phyloP scores from a whole-genome alignment of 2,329 filamentous ascomycete genomes.

The Penicillium sp. region DNA sequence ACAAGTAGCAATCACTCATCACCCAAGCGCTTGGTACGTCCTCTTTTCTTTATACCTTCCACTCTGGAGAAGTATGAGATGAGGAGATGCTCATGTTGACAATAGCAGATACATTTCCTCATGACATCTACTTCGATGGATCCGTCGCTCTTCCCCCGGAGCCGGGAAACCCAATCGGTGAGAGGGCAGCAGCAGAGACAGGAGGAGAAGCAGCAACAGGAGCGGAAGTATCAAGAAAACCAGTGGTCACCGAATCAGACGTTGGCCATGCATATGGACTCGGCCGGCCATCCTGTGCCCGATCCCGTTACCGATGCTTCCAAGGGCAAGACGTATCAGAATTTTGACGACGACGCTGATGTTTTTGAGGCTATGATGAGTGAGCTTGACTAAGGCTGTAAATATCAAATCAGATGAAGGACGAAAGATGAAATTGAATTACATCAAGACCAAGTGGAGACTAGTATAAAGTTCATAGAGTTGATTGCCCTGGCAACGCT shows the following conservation, averaged over 20 bases:
- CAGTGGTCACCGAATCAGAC: slow-evolving; percentile 28
- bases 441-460: neutral
- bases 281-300: slow-evolving; percentile 32
- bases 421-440: neutral
- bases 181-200: slow-evolving; percentile 9
- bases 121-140: slow-evolving; percentile 31
- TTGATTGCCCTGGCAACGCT: slow-evolving; percentile 7
- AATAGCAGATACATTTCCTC: neutral
- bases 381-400: slow-evolving; percentile 25
- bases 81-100: slow-evolving; percentile 2
- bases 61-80: neutral
- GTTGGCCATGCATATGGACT: slow-evolving; percentile 30
- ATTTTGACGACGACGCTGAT: slow-evolving; percentile 24
- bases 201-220: slow-evolving; percentile 2
- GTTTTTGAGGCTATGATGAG: slow-evolving; percentile 29
- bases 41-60: slow-evolving; percentile 3
- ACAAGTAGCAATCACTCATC: neutral
- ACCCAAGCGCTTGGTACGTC: slow-evolving; percentile 9
- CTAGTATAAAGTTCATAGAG: neutral
- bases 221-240: slow-evolving; percentile 6
- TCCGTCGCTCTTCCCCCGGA: slow-evolving; percentile 14
- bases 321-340: slow-evolving; percentile 16
- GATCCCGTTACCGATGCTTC: slow-evolving; percentile 23
- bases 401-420: neutral
- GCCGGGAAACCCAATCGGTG: slow-evolving; percentile 23